These are phyloP conservation scores for Coniochaeta ligniaria DNA, from an alignment of 2,329 filamentous ascomycete genomes.

Conservation along the genomic window DNA sequence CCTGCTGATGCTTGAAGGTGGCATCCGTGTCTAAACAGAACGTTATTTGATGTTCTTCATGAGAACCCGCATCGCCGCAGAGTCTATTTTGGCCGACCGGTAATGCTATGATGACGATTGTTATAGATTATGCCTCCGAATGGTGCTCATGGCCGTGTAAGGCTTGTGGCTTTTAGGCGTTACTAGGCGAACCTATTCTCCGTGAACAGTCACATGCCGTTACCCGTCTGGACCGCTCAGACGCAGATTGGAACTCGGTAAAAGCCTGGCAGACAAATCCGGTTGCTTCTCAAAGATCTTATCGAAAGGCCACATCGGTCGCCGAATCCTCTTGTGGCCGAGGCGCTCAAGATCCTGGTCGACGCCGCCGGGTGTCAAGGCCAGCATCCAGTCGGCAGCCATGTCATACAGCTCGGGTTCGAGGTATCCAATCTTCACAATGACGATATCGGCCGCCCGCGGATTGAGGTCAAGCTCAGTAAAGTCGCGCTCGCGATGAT, in stretches of 20 bases:
- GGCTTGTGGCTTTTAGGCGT: background rate
- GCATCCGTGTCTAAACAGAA: no score
- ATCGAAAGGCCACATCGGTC: slow-evolving; percentile 34
- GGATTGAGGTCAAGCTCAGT: slow-evolving; percentile 37
- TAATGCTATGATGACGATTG: background rate
- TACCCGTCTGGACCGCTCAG: slow-evolving; percentile 9
- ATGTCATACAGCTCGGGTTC: slow-evolving; percentile 48
- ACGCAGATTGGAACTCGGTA: slow-evolving; percentile 11
- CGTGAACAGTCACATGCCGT: background rate
- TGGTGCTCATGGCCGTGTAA: background rate
- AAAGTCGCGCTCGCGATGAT: slow-evolving; percentile 45
- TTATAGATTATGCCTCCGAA: background rate
- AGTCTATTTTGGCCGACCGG: background rate
- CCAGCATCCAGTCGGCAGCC: slow-evolving; percentile 47
- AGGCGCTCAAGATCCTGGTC: slow-evolving; percentile 42
- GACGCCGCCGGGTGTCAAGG: slow-evolving; percentile 44
- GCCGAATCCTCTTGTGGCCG: slow-evolving; percentile 36
- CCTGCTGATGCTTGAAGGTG: no score
- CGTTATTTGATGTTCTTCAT: no score
- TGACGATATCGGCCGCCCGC: slow-evolving; percentile 38
- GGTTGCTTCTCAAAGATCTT: slow-evolving; percentile 9
- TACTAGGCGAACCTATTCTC: background rate
- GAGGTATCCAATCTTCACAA: slow-evolving; percentile 50
- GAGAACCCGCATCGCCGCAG: no score
- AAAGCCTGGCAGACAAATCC: slow-evolving; percentile 14